A percentile compares a stretch with the other conserved stretches of the same genome.
Evolutionary conservation across 805 yeast species (phyloP).

Genomic region (Schizosaccharomyces cryophilus): DNA sequence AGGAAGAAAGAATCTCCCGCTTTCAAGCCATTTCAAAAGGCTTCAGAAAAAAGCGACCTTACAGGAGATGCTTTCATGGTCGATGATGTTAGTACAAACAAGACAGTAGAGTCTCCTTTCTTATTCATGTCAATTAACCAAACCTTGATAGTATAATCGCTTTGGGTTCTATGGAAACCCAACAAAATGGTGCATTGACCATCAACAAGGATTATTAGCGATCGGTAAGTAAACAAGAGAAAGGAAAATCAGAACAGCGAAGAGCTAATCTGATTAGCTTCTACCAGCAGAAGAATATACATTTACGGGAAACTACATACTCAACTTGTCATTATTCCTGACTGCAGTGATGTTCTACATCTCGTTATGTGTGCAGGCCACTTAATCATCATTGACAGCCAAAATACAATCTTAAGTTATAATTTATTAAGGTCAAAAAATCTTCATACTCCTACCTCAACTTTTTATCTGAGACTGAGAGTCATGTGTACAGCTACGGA

Average conservation of each 20-base stretch:
- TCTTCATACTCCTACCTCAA: not conserved
- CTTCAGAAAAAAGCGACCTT: too few relatives aligned
- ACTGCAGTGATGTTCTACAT: not conserved
- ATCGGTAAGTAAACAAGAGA: not conserved
- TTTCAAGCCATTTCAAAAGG: too few relatives aligned
- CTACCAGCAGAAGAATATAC: not conserved
- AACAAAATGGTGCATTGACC: not conserved
- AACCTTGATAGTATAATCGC: not conserved
- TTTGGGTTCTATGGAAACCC: not conserved
- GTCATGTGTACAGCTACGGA: constrained; percentile 52
- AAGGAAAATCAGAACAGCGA: too few relatives aligned
- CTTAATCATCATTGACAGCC: not conserved
- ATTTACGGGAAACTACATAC: not conserved
- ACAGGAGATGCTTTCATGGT: too few relatives aligned
- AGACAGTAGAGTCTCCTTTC: too few relatives aligned
- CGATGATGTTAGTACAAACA: too few relatives aligned
- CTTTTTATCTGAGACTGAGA: not conserved
- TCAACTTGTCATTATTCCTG: not conserved
- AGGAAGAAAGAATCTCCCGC: too few relatives aligned
- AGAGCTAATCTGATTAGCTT: not conserved
- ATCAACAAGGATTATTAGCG: not conserved
- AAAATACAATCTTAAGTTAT: not conserved
- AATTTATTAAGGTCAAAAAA: not conserved
- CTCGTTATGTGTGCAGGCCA: not conserved
- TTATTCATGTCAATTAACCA: too few relatives aligned